A percentile compares a stretch with the other conserved stretches of the same genome.
These are phyloP conservation scores for Blastocrithidia nonstop DNA, from an alignment of 208 protist genomes.

Conservation along the genomic window DNA sequence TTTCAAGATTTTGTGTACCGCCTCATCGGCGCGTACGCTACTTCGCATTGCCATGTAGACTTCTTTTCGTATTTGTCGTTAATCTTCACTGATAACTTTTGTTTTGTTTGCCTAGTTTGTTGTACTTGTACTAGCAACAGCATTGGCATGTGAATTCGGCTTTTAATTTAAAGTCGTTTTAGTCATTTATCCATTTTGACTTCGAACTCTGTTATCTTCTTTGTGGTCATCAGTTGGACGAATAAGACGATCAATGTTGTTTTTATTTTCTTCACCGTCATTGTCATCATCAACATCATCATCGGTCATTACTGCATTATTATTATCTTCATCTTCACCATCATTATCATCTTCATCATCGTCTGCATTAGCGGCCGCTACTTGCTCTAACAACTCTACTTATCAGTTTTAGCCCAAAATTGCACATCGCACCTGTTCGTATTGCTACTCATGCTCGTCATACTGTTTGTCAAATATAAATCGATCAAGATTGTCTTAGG, in stretches of 20 bases:
- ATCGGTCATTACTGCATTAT: too few species aligned
- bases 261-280: slow-evolving; percentile 9
- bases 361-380: slow-evolving; percentile 28
- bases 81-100: slow-evolving; percentile 66
- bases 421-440: slow-evolving; percentile 71
- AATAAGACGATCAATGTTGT: slow-evolving; percentile 19
- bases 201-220: neutral
- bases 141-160: slow-evolving; percentile 1
- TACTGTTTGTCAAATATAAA: slow-evolving; percentile 92
- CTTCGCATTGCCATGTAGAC: slow-evolving; percentile 98
- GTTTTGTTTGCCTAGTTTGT: too few species aligned
- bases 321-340: slow-evolving; percentile 2
- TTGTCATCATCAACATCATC: neutral
- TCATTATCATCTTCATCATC: slow-evolving; percentile 14
- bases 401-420: slow-evolving; percentile 89
- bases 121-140: neutral
- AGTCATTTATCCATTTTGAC: neutral
- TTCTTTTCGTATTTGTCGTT: slow-evolving; percentile 83
- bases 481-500: slow-evolving; percentile 80
- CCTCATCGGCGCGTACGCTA: slow-evolving; percentile 94
- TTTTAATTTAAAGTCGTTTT: neutral
- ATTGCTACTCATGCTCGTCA: slow-evolving; percentile 85
- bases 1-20: slow-evolving; percentile 96
- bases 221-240: neutral
- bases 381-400: slow-evolving; percentile 51